Conservation (phyloP, 345 rosid genomes). For the Lagerstroemia speciosa region DNA sequence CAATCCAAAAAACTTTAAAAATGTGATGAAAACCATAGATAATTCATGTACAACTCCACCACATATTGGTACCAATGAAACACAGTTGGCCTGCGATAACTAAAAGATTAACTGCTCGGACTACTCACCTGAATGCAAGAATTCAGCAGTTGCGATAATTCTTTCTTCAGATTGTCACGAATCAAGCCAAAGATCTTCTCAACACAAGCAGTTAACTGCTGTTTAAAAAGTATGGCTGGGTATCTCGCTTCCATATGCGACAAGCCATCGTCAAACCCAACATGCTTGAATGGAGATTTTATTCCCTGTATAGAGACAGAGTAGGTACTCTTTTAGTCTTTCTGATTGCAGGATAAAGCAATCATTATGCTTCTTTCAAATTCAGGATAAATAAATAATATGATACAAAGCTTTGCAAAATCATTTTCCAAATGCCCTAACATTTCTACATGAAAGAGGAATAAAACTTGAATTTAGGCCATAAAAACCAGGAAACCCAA, state of each 20-base stretch:
- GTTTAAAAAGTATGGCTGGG: slow-evolving; percentile 89
- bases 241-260: slow-evolving; percentile 92
- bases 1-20: background rate
- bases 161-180: slow-evolving; percentile 93
- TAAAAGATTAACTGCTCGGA: slow-evolving; percentile 2
- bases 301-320: slow-evolving; percentile 41
- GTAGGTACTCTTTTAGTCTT: background rate
- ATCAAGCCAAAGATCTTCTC: slow-evolving; percentile 97
- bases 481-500: background rate
- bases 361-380: background rate
- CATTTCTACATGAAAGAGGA: background rate
- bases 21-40: background rate
- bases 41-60: background rate
- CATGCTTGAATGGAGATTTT: slow-evolving; percentile 71
- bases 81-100: background rate
- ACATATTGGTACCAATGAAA: background rate
- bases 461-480: background rate
- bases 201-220: slow-evolving; percentile 92
- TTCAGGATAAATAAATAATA: background rate
- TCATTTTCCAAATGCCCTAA: background rate
- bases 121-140: slow-evolving; percentile 79
- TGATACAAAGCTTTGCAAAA: background rate
- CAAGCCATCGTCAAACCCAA: slow-evolving; percentile 61
- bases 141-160: slow-evolving; percentile 67
- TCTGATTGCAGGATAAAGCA: background rate